These are phyloP conservation scores for Eucalyptus cloeziana DNA, from an alignment of 345 rosid species.

Conservation along the genomic window DNA sequence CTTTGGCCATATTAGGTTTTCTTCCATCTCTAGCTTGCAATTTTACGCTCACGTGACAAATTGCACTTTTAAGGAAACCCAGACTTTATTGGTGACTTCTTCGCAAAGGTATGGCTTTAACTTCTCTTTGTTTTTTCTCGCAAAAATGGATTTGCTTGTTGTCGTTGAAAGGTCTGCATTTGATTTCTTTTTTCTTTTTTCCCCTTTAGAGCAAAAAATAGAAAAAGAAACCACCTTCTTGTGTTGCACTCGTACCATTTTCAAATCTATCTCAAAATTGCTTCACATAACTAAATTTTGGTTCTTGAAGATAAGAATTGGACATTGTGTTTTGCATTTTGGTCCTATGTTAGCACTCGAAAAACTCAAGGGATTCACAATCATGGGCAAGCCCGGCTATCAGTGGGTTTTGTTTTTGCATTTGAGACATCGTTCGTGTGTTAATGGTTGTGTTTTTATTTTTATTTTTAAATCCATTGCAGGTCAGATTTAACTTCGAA, in stretches of 20 bases:
- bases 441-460: accelerated
- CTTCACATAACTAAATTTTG: neutral
- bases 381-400: neutral
- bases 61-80: no score
- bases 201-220: no score
- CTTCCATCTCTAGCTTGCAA: no score
- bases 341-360: neutral
- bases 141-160: no score
- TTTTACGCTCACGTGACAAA: no score
- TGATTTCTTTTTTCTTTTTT: no score
- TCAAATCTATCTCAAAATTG: neutral
- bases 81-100: no score
- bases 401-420: neutral
- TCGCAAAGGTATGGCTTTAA: no score
- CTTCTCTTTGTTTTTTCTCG: no score
- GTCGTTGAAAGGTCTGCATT: no score
- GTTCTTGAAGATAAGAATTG: neutral
- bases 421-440: neutral
- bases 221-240: no score
- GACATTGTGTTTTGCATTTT: neutral
- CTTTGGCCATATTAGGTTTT: no score
- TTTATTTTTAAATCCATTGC: neutral
- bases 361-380: neutral
- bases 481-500: neutral
- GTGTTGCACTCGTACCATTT: neutral